A percentile compares a stretch with the other conserved stretches of the same genome.
Evolutionary conservation across 345 rosid species (phyloP).

Genomic region (Rhodamnia argentea): DNA sequence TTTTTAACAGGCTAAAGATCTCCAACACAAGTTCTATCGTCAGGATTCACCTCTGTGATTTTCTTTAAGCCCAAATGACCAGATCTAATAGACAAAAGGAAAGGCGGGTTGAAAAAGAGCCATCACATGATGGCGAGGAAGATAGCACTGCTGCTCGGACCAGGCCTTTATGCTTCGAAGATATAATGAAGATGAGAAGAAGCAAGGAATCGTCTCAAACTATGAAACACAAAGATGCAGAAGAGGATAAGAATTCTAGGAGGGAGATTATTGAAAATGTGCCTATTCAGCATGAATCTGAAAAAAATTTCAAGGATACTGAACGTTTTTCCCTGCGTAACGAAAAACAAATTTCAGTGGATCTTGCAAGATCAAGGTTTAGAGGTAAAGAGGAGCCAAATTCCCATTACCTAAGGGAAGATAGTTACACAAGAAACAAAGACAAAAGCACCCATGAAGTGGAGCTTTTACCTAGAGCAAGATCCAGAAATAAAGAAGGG

Average conservation of each 20-base stretch:
- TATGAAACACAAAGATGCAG: constrained; percentile 17
- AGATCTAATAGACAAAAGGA: constrained; percentile 30
- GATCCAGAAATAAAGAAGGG: constrained; percentile 1
- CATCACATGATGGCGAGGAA: background rate
- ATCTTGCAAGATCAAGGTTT: constrained; percentile 11
- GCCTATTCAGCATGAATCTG: constrained; percentile 20
- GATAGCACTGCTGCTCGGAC: constrained; percentile 84
- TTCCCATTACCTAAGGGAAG: background rate
- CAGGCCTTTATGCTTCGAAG: constrained; percentile 72
- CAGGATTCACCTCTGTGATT: background rate
- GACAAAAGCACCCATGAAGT: background rate
- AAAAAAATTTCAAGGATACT: constrained; percentile 9
- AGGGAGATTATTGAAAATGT: constrained; percentile 14
- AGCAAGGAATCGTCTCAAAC: constrained; percentile 30
- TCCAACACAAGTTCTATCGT: background rate
- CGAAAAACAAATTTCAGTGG: constrained; percentile 16
- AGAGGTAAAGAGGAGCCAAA: constrained; percentile 19
- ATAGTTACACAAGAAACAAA: background rate
- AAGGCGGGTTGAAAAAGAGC: constrained; percentile 1
- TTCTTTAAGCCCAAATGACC: constrained; percentile 38
- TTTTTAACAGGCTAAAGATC: background rate
- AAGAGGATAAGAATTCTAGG: constrained; percentile 8
- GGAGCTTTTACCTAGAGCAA: background rate
- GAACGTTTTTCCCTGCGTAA: constrained; percentile 17
- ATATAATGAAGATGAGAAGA: constrained; percentile 65